Conservation (phyloP, 768 basidiomycete genomes). For the Lepiota brunneoincarnata region DNA sequence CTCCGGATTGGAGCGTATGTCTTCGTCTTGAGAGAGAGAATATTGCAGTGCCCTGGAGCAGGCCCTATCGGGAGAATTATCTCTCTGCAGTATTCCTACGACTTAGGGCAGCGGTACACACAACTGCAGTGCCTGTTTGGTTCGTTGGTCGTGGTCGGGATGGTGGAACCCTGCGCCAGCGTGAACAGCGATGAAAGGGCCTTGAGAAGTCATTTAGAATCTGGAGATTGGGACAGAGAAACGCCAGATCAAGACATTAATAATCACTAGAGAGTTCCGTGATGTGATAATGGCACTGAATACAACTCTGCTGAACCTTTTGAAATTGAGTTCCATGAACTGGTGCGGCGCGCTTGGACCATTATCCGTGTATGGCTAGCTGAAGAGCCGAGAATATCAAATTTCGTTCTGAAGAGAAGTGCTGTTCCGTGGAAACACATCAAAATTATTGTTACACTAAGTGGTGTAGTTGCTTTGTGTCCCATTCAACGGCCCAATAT, state of each 20-base stretch:
- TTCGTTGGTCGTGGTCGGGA: slow-evolving; percentile 40
- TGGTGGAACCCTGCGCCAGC: slow-evolving; percentile 76
- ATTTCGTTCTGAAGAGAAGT: too few species aligned
- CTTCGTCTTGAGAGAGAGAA: not conserved
- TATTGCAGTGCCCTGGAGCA: slow-evolving; percentile 37
- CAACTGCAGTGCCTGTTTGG: slow-evolving; percentile 58
- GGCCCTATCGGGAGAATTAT: slow-evolving; percentile 37
- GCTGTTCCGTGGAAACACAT: too few species aligned
- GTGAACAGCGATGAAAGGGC: slow-evolving; percentile 59
- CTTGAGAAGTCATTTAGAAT: slow-evolving; percentile 16
- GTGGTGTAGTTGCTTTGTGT: too few species aligned
- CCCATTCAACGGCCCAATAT: too few species aligned
- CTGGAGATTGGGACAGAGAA: slow-evolving; percentile 5
- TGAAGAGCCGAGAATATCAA: too few species aligned
- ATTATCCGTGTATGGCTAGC: too few species aligned
- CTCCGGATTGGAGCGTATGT: not conserved
- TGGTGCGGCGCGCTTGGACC: too few species aligned
- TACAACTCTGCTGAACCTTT: too few species aligned
- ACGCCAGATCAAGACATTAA: not conserved
- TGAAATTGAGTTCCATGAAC: too few species aligned
- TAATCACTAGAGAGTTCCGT: not conserved
- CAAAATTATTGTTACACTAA: too few species aligned
- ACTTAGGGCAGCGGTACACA: slow-evolving; percentile 24
- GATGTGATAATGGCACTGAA: too few species aligned
- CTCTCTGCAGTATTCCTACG: not conserved